These are phyloP conservation scores for Magnusiomyces suaveolens DNA, from an alignment of 1,139 yeast species.

Conservation along the genomic window DNA sequence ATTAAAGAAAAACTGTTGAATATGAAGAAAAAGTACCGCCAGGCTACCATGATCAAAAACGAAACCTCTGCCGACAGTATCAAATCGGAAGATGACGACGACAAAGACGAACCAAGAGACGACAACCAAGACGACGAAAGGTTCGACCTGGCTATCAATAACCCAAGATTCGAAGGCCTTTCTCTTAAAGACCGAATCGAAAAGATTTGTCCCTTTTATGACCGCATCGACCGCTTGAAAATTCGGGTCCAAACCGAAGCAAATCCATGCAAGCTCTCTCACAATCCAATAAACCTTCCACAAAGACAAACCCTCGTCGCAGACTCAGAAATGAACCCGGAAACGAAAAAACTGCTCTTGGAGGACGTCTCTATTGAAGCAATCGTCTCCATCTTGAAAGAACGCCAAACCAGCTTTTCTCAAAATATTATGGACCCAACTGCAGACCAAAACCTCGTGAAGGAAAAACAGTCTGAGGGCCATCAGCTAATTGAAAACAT, in stretches of 20 bases:
- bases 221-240: conserved; percentile 12
- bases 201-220: conserved; percentile 14
- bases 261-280: not conserved
- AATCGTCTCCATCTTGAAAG: not conserved
- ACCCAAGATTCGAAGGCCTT: conserved; percentile 1
- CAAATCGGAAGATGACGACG: not conserved
- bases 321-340: not conserved
- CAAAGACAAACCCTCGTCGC: not conserved
- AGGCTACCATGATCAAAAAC: conserved; percentile 11
- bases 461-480: not conserved
- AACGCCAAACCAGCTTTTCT: not conserved
- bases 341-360: not conserved
- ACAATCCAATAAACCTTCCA: not conserved
- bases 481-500: not conserved
- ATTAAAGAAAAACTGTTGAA: conserved; percentile 15
- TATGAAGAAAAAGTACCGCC: conserved; percentile 14
- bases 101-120: not conserved
- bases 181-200: conserved; percentile 6
- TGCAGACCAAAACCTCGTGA: not conserved
- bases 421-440: not conserved
- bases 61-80: not conserved
- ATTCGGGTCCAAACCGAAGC: not conserved
- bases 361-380: not conserved
- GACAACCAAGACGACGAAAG: not conserved
- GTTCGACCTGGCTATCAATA: not conserved